A percentile compares a stretch with the other conserved stretches of the same genome.
Evolutionary conservation across 2,329 filamentous ascomycete species (phyloP).

Genomic region (Blastomyces silverae): DNA sequence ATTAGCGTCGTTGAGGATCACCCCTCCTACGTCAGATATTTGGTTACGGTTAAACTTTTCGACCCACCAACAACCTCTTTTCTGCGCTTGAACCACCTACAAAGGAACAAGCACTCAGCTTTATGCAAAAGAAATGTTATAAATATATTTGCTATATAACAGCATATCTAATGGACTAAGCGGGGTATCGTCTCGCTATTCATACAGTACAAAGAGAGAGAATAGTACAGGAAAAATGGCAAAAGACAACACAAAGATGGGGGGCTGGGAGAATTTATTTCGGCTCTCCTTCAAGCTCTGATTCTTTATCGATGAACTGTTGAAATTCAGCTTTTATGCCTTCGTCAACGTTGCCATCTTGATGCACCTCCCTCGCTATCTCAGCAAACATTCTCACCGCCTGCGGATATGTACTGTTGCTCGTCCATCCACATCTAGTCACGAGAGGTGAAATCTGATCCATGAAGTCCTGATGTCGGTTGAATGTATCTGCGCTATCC

Average conservation of each 20-base stretch:
- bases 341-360: neutral
- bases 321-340: neutral
- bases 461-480: neutral
- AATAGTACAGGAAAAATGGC: neutral
- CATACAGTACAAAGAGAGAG: neutral
- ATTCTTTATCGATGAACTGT: neutral
- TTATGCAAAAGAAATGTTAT: neutral
- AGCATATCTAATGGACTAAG: neutral
- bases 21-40: constrained; percentile 12
- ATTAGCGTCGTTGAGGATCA: neutral
- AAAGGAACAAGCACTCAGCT: neutral
- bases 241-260: neutral
- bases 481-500: neutral
- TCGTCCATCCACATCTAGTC: neutral
- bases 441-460: constrained; percentile 1
- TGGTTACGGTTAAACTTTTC: neutral
- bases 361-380: neutral
- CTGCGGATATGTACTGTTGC: neutral
- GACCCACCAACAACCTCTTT: neutral
- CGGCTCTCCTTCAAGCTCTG: neutral
- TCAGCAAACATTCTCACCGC: neutral
- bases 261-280: neutral
- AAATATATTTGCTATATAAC: neutral
- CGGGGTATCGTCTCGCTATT: neutral
- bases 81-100: neutral